Base-by-base conservation (phyloP, 2,329 filamentous ascomycete genomes). In the Zymoseptoria pseudotritici region DNA sequence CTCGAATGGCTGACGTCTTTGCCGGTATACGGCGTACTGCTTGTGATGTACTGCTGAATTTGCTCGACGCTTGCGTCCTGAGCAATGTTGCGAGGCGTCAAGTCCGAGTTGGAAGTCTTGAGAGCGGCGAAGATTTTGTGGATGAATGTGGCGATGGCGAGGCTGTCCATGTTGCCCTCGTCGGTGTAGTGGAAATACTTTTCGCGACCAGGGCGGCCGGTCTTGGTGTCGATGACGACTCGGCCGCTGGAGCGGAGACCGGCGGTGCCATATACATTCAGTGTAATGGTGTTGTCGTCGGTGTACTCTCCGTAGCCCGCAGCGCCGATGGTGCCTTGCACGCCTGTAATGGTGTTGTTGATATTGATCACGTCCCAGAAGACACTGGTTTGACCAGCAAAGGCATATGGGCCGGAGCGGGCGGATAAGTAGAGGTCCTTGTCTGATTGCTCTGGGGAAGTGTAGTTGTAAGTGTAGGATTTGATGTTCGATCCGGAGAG, bases 201-300 rank as follows among this genome's bases (percentile, higher is more conserved):
- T 2, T 75, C 73, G 8, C 82, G 72, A 0, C 82, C 82, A 0
- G 81, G 82, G 0, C 81, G 83, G 6, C 82, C 81, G 70, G 83
- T 83, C 1, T 83, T 71, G 22, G 55, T 56, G 69, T 83, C 83
- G 21, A 84, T 74, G 0, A 80, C 82, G 42, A 84, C 79, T 59
- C 74, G 72, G 1, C 81, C 80, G 0, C 74, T 69, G 2, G 81
- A 83, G 5, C 76, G 74, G 21, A 83, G 73, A 0, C 82, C 82
- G 0, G 80, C 83, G 0, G 82, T 84, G 8, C 81, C 81, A 71
- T 84, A 84, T 4, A 84, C 70, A 67, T 84, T 84, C 20, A 84
- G 73, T 0, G 81, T 83, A 56, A 84, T 79, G 61, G 79, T 82
- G 60, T 79, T 74, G 56, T 76, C 76, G 70, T 76, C 78, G 9